A percentile compares a stretch with the other conserved stretches of the same genome.
These are phyloP conservation scores for Euphorbia schlechtendalii DNA, from an alignment of 441 rosid genomes.

Conservation along the genomic window DNA sequence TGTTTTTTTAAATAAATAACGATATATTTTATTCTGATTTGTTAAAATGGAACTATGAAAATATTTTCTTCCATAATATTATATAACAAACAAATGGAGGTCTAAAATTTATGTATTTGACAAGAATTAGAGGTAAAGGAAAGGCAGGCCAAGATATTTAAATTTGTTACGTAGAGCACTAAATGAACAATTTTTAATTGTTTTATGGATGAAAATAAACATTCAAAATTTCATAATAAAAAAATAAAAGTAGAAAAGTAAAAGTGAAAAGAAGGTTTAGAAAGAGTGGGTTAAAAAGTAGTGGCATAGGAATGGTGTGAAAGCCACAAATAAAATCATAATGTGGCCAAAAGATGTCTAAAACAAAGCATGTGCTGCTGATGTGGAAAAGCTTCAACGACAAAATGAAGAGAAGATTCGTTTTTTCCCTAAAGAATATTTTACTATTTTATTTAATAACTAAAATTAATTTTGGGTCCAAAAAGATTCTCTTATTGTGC, in stretches of 20 bases:
- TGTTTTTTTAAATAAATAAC: too few relatives aligned
- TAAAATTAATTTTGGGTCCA: too few relatives aligned
- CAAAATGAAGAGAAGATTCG: conserved; percentile 7
- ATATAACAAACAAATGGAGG: too few relatives aligned
- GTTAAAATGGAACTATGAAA: too few relatives aligned
- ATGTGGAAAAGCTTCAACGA: conserved; percentile 28
- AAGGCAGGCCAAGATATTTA: not conserved
- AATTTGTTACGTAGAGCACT: too few relatives aligned
- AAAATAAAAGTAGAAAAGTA: not conserved
- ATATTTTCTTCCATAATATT: too few relatives aligned
- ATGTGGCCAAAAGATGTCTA: conserved; percentile 18
- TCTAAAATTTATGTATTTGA: too few relatives aligned
- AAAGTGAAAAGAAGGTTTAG: conserved; percentile 1
- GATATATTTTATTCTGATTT: too few relatives aligned
- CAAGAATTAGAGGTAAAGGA: too few relatives aligned
- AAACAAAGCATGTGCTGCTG: conserved; percentile 38
- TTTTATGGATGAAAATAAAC: not conserved
- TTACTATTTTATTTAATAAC: not conserved
- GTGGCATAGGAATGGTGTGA: conserved; percentile 44
- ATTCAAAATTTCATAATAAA: not conserved
- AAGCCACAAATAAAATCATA: conserved; percentile 33
- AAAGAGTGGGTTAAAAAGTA: not conserved
- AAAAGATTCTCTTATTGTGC: conserved; percentile 19
- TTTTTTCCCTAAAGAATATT: conserved; percentile 19
- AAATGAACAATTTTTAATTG: not conserved